Percentiles rank a stretch among this genome's conserved stretches.
These are phyloP conservation scores for Pachyrhizus erosus DNA, from an alignment of 306 rosid genomes.

Conservation along the genomic window DNA sequence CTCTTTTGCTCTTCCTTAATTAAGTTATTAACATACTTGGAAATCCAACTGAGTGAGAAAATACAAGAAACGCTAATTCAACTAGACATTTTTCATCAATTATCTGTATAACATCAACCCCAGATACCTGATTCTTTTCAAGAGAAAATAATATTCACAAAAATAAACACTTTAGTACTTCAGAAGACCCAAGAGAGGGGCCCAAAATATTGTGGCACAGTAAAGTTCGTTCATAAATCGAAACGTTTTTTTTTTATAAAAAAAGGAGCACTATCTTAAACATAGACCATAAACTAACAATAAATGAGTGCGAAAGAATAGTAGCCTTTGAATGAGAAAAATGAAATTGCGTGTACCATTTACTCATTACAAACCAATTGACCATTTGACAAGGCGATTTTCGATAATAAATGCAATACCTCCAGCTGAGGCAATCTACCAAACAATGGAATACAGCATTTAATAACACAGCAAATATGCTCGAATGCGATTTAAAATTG, in stretches of 20 bases:
- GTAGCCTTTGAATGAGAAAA: not conserved
- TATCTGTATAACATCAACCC: no score
- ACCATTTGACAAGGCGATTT: not conserved
- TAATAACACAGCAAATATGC: not conserved
- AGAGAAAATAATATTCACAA: not conserved
- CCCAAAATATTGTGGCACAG: not conserved
- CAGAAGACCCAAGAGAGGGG: not conserved
- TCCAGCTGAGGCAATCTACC: not conserved
- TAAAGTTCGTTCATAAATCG: not conserved
- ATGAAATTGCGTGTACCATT: not conserved
- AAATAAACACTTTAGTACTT: not conserved
- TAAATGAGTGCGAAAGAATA: not conserved
- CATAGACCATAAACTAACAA: not conserved
- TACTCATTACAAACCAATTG: not conserved
- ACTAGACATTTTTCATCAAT: no score
- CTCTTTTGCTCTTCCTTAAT: no score
- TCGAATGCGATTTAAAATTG: not conserved
- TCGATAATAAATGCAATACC: not conserved
- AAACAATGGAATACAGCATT: not conserved
- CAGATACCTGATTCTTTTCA: not conserved
- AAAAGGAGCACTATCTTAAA: not conserved
- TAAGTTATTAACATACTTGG: no score
- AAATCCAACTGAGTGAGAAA: no score
- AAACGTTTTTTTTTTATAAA: not conserved
- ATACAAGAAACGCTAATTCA: no score